Conservation (phyloP, 768 basidiomycete genomes). For the Termitomyces sp. region DNA sequence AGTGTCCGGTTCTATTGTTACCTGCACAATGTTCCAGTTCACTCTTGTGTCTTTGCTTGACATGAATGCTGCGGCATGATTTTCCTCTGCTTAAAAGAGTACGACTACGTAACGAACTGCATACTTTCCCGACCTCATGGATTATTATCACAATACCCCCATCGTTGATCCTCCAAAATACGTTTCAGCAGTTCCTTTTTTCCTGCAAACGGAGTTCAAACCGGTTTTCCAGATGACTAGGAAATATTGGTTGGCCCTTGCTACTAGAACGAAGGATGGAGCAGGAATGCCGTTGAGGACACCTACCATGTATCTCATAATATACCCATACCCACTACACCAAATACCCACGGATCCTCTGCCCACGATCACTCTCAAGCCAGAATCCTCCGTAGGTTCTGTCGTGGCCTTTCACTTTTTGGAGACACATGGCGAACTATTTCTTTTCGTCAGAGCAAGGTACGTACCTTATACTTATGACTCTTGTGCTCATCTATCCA, state of each 20-base stretch:
- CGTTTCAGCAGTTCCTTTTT: neutral
- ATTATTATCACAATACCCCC: neutral
- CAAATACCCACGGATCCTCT: neutral
- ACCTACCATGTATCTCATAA: neutral
- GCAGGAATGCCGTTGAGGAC: neutral
- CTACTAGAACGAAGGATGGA: neutral
- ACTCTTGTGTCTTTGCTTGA: neutral
- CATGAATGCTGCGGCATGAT: neutral
- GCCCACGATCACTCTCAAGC: neutral
- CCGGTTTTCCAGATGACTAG: neutral
- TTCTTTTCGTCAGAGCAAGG: neutral
- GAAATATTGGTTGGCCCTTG: neutral
- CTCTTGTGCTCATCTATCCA: neutral
- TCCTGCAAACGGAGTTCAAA: neutral
- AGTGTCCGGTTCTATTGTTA: neutral
- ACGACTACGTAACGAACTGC: neutral
- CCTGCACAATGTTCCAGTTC: neutral
- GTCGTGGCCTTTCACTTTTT: constrained; percentile 1
- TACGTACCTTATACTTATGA: neutral
- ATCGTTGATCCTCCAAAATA: constrained; percentile 1
- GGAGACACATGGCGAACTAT: neutral
- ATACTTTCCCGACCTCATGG: neutral
- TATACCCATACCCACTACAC: neutral
- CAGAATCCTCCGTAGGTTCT: neutral
- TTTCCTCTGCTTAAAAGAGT: neutral